Base-by-base conservation (phyloP, 140 eudicot species). In the Anethum foeniculum region DNA sequence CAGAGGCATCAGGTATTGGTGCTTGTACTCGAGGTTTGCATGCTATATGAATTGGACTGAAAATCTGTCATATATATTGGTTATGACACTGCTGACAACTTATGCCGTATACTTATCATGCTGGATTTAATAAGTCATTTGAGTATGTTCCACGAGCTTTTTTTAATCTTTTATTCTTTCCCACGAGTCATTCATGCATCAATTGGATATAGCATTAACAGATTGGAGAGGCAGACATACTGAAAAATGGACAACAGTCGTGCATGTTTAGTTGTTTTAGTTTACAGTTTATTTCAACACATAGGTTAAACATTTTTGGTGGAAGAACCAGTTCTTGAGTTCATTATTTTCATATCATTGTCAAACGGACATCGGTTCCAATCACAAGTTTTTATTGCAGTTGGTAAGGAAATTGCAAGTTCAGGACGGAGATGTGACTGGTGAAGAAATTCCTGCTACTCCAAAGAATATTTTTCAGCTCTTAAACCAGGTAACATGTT, bases 381-480 rank as follows among this genome's bases (percentile, higher is more conserved):
- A 47, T 64, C 32, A 2, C 82, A 67, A 21, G 67, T 72, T 85
- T 65, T 72, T 74, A 21, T 69, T 79, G 77, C 86, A 95, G 99
- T 85, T 95, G 89, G 89, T 95, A 30, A 86, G 96, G 80, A 87
- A 79, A 78, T 72, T 95, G 86, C 97, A 91, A 84, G 83, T 90
- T 85, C 98, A 88, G 77, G 97, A 93, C 79, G 97, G 96, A 81
- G 97, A 89, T 87, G 77, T 86, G 74, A 90, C 87, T 81, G 92
- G 96, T 77, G 97, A 89, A 89, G 96, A 93, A 81, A 87, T 88
- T 76, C 97, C 93, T 16, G 97, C 98, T 28, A 92, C 97, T 41
- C 97, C 98, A 49, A 93, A 83, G 83, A 95, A 89, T 80, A 91
- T 95, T 49, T 95, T 95, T 81, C 97, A 91, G 91, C 88, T 95